A percentile compares a stretch with the other conserved stretches of the same genome.
These are phyloP conservation scores for Botrytis byssoidea DNA, from an alignment of 2,329 filamentous ascomycete species.

Conservation along the genomic window DNA sequence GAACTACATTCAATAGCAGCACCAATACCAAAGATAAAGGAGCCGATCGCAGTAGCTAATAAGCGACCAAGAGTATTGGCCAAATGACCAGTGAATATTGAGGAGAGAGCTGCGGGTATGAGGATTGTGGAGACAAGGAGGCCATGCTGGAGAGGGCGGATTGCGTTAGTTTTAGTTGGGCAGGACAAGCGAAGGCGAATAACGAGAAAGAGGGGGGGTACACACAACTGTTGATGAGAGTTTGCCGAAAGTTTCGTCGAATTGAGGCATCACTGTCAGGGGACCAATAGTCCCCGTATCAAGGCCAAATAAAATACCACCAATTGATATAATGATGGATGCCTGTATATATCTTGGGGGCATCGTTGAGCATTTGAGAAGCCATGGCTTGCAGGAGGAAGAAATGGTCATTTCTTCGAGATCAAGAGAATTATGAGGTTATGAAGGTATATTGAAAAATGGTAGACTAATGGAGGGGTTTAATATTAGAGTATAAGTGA, in stretches of 20 bases:
- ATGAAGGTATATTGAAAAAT: not conserved
- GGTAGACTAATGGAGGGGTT: not conserved
- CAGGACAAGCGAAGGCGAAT: not conserved
- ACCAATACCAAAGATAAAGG: conserved; percentile 52
- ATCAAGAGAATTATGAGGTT: conserved; percentile 19
- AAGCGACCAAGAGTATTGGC: conserved; percentile 52
- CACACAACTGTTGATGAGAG: conserved; percentile 48
- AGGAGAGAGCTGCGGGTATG: conserved; percentile 56
- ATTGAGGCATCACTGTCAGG: conserved; percentile 50
- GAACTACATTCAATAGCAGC: conserved; percentile 52
- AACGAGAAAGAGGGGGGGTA: not conserved
- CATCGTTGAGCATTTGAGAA: not conserved
- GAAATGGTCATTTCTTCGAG: not conserved
- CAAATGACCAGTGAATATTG: conserved; percentile 56
- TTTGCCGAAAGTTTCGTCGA: conserved; percentile 46
- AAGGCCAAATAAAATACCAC: conserved; percentile 36
- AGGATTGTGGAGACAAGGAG: conserved; percentile 59
- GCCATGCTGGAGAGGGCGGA: conserved; percentile 43
- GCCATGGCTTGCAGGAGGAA: not conserved
- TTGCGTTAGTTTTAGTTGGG: not conserved
- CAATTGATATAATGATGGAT: conserved; percentile 33
- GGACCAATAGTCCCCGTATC: conserved; percentile 54
- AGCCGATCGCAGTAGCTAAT: conserved; percentile 49
- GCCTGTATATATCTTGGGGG: conserved; percentile 36
- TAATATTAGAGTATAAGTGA: not conserved